Evolutionary conservation across 768 basidiomycete genomes (phyloP).

Genomic region (Collybia sordida): DNA sequence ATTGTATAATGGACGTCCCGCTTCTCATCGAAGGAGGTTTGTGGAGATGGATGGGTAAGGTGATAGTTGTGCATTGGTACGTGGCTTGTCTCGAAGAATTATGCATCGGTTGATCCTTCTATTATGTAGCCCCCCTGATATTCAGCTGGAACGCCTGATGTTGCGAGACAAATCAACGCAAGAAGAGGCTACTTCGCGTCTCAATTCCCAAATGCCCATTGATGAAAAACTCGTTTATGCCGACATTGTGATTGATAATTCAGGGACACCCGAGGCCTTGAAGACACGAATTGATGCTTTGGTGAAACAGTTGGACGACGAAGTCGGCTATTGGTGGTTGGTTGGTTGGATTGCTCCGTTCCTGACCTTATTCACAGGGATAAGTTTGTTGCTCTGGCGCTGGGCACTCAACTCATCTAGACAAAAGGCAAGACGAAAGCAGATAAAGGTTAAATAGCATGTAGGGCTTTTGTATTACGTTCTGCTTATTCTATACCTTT

Average conservation of each 20-base stretch:
- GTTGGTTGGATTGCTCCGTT: constrained; percentile 27
- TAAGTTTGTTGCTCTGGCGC: constrained; percentile 11
- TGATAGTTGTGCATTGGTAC: constrained; percentile 92
- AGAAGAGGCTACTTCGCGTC: constrained; percentile 69
- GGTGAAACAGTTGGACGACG: constrained; percentile 39
- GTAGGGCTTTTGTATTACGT: background rate
- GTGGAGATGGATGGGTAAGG: constrained; percentile 78
- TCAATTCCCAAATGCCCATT: constrained; percentile 81
- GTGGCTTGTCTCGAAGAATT: constrained; percentile 14
- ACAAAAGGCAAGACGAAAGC: constrained; percentile 3
- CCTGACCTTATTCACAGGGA: constrained; percentile 14
- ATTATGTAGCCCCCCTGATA: constrained; percentile 63
- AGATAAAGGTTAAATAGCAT: constrained; percentile 12
- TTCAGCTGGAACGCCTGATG: constrained; percentile 85
- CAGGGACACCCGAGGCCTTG: constrained; percentile 70
- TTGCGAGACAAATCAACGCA: constrained; percentile 64
- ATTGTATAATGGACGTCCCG: constrained; percentile 89
- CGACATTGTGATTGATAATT: constrained; percentile 87
- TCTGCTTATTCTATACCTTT: too few relatives aligned
- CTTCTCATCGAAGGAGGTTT: constrained; percentile 87
- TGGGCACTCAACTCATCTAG: constrained; percentile 9
- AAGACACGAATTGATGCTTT: constrained; percentile 51
- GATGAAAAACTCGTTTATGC: constrained; percentile 80
- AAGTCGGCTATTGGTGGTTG: constrained; percentile 58
- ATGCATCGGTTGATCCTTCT: background rate